Evolutionary conservation across 768 basidiomycete species (phyloP).

Genomic region (Mycena galericulata): DNA sequence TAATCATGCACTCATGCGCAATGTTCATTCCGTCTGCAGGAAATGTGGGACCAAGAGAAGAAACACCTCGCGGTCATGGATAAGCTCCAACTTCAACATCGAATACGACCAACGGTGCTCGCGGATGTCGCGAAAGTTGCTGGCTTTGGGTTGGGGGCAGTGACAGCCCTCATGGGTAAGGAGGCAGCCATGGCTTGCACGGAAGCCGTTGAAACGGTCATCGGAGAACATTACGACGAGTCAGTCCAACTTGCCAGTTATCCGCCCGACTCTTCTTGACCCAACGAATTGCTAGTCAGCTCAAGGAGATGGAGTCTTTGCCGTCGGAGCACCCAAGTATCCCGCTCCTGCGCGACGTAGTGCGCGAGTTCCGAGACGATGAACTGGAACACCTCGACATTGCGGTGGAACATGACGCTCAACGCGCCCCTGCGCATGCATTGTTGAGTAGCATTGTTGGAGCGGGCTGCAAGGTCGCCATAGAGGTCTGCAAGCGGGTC

Average conservation of each 20-base stretch:
- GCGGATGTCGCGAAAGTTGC: constrained; percentile 88
- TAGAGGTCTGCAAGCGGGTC: constrained; percentile 88
- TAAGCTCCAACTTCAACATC: constrained; percentile 85
- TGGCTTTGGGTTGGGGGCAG: constrained; percentile 88
- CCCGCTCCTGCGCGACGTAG: constrained; percentile 75
- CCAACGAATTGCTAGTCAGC: constrained; percentile 70
- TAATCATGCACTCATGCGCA: background rate
- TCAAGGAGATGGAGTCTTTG: constrained; percentile 76
- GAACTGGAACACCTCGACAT: constrained; percentile 95
- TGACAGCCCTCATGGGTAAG: constrained; percentile 88
- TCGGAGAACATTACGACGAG: constrained; percentile 99
- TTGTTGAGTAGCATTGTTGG: constrained; percentile 88
- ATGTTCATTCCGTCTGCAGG: constrained; percentile 57
- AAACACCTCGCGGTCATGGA: constrained; percentile 92
- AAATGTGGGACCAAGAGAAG: constrained; percentile 98
- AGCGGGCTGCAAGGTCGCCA: constrained; percentile 88
- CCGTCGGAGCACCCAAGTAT: constrained; percentile 82
- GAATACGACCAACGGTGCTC: constrained; percentile 84
- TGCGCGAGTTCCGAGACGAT: constrained; percentile 91
- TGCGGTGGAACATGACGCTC: constrained; percentile 88
- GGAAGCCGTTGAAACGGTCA: constrained; percentile 97
- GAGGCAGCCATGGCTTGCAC: constrained; percentile 99
- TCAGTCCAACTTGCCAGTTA: constrained; percentile 55
- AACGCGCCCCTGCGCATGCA: constrained; percentile 92
- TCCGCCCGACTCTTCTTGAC: constrained; percentile 16